phyloP scores from a whole-genome alignment of 179 eudicot genomes.

The Beta lomatogona region DNA sequence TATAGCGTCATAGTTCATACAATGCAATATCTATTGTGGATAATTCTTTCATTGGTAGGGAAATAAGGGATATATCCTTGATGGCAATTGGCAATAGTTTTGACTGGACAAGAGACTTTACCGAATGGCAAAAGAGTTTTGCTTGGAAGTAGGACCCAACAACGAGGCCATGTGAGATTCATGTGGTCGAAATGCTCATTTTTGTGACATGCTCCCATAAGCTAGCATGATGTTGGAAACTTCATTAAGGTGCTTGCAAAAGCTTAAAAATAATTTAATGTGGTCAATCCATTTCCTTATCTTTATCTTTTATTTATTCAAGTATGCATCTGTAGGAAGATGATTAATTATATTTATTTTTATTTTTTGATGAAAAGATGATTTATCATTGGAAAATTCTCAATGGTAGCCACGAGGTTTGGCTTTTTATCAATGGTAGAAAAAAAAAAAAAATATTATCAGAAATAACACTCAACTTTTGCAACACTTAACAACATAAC shows the following conservation, averaged over 20 bases:
- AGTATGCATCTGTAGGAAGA: background rate
- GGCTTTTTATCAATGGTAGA: too few relatives aligned
- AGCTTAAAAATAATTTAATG: background rate
- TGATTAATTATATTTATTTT: too few relatives aligned
- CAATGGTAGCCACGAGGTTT: too few relatives aligned
- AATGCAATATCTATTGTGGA: too few relatives aligned
- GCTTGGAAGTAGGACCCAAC: conserved; percentile 9
- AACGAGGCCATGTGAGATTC: conserved; percentile 29
- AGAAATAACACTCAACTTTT: too few relatives aligned
- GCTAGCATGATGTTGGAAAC: conserved; percentile 5
- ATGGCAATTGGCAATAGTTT: background rate
- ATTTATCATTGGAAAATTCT: too few relatives aligned
- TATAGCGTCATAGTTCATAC: too few relatives aligned
- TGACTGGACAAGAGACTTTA: conserved; percentile 15
- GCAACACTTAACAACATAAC: too few relatives aligned
- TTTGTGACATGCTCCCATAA: conserved; percentile 6
- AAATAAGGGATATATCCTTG: conserved; percentile 4
- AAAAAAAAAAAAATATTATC: too few relatives aligned
- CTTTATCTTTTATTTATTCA: background rate
- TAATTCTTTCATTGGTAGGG: background rate
- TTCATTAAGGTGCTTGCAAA: background rate
- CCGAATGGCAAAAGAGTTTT: conserved; percentile 6
- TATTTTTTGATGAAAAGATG: too few relatives aligned
- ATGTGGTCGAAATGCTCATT: conserved; percentile 21
- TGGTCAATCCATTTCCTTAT: background rate